phyloP scores from a whole-genome alignment of 2,329 filamentous ascomycete species.

The Chaetomium sp. region DNA sequence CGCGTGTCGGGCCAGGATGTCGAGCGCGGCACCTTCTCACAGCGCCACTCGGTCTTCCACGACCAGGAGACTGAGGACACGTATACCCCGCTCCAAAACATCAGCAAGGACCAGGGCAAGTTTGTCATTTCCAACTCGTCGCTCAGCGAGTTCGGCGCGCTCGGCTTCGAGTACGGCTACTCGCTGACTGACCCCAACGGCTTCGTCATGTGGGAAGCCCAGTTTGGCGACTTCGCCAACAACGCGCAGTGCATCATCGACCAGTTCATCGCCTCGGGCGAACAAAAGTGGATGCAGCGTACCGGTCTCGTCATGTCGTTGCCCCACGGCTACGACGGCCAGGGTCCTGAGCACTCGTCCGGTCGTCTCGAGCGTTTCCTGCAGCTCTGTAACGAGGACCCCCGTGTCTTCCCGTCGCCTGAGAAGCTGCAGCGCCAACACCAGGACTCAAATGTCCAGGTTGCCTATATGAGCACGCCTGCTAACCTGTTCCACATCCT shows the following conservation, averaged over 20 bases:
- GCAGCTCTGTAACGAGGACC: slow-evolving; percentile 95
- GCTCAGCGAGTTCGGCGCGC: slow-evolving; percentile 60
- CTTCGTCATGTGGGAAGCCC: slow-evolving; percentile 98
- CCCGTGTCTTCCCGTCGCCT: slow-evolving; percentile 77
- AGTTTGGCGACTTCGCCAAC: slow-evolving; percentile 99
- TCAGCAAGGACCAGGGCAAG: slow-evolving; percentile 85
- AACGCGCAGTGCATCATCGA: slow-evolving; percentile 99
- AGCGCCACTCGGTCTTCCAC: slow-evolving; percentile 94
- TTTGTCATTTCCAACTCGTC: slow-evolving; percentile 98
- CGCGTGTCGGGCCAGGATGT: slow-evolving; percentile 98
- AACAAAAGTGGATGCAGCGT: slow-evolving; percentile 98
- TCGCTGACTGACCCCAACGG: slow-evolving; percentile 94
- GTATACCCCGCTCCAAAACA: slow-evolving; percentile 84
- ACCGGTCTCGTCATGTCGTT: slow-evolving; percentile 94
- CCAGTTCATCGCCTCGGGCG: slow-evolving; percentile 95
- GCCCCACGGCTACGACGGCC: slow-evolving; percentile 95
- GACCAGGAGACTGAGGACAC: slow-evolving; percentile 93
- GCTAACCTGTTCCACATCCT: slow-evolving; percentile 95
- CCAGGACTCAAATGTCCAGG: slow-evolving; percentile 99
- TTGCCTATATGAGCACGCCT: slow-evolving; percentile 94
- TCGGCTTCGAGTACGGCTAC: slow-evolving; percentile 98
- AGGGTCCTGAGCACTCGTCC: slow-evolving; percentile 97
- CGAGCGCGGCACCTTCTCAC: slow-evolving; percentile 98
- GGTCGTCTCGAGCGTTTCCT: slow-evolving; percentile 95
- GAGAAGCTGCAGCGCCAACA: slow-evolving; percentile 95